Conservation (phyloP, 305 asterid species). For the Fraxinus latifolia region DNA sequence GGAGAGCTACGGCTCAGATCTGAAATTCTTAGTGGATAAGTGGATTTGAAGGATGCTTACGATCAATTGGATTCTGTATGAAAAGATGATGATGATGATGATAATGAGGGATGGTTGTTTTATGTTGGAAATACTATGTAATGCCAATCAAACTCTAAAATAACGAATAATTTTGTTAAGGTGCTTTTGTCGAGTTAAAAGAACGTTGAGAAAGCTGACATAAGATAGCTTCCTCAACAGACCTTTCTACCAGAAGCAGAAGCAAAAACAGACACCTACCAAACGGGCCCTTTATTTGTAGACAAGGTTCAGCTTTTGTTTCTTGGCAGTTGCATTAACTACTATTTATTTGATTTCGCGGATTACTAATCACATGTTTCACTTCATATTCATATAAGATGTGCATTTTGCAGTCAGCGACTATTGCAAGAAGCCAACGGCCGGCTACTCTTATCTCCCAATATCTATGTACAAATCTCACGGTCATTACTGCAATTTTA, state of each 20-base stretch:
- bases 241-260: background rate
- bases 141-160: background rate
- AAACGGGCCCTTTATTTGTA: background rate
- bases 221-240: background rate
- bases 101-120: constrained; percentile 40
- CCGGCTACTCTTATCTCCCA: background rate
- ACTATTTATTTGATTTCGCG: background rate
- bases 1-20: background rate
- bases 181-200: background rate
- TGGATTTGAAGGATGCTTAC: constrained; percentile 33
- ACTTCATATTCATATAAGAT: background rate
- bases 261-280: background rate
- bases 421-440: background rate
- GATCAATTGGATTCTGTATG: constrained; percentile 25
- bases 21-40: background rate
- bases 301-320: background rate
- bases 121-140: constrained; percentile 38
- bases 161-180: background rate
- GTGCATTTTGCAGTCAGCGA: background rate
- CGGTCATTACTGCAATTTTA: background rate
- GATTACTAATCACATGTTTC: background rate
- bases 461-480: background rate
- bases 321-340: background rate
- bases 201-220: background rate
- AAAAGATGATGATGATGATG: background rate